phyloP scores from a whole-genome alignment of 2,329 filamentous ascomycete species.

The Ceratocystis papillata region DNA sequence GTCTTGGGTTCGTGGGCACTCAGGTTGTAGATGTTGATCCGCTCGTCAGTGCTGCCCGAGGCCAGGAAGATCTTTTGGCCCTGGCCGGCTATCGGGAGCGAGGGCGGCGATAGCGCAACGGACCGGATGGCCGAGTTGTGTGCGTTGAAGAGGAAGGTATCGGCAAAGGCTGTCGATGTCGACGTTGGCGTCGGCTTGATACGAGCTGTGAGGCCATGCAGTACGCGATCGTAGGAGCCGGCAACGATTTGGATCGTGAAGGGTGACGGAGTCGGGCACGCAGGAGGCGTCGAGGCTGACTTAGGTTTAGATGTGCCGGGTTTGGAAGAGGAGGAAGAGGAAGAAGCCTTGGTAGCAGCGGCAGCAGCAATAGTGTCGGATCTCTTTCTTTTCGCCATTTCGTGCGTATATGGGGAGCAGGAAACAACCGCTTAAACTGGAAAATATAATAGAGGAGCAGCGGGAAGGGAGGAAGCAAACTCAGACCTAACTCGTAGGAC shows the following conservation, averaged over 20 bases:
- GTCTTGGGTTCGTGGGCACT: conserved; percentile 55
- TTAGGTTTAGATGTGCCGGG: conserved; percentile 11
- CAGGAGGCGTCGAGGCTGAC: not conserved
- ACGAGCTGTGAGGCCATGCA: conserved; percentile 80
- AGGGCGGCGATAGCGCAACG: conserved; percentile 71
- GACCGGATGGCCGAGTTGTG: conserved; percentile 84
- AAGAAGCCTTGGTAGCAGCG: conserved; percentile 30
- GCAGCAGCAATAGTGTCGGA: conserved; percentile 30
- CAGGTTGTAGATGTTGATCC: conserved; percentile 87
- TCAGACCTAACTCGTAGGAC: not conserved
- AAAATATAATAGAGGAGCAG: not conserved
- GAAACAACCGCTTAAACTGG: not conserved
- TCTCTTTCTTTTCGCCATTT: conserved; percentile 44
- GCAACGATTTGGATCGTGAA: conserved; percentile 78
- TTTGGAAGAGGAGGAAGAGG: conserved; percentile 12
- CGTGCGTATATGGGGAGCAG: not conserved
- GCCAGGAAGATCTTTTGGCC: conserved; percentile 79
- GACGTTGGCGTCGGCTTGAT: conserved; percentile 40
- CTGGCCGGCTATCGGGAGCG: conserved; percentile 49
- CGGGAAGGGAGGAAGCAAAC: not conserved
- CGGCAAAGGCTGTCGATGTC: conserved; percentile 56
- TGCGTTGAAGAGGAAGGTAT: conserved; percentile 92
- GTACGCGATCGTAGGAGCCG: conserved; percentile 84
- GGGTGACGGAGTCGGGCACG: conserved; percentile 26
- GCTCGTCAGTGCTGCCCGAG: conserved; percentile 83